Base-by-base conservation (phyloP, 2,329 filamentous ascomycete species). In the Eutypa lata region DNA sequence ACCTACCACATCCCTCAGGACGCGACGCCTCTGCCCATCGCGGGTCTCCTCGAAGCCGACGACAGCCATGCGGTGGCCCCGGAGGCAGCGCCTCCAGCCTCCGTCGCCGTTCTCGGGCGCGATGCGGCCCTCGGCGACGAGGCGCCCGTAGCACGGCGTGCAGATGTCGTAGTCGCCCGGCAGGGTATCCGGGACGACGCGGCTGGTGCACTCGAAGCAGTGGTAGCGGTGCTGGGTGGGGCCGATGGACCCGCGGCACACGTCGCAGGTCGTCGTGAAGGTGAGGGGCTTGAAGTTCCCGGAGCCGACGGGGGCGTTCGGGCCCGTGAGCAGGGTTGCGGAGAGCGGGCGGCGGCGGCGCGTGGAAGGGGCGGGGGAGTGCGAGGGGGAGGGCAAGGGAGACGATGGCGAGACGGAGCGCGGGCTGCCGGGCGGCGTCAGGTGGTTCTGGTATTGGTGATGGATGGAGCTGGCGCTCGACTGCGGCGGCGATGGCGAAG, bases 101-200 rank as follows among this genome's bases (percentile, higher is more conserved):
- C 78, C 79, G 4, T 84, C 78, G 0, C 92, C 91, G 59, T 96
- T 91, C 55, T 92, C 88, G 18, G 76, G 74, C 51, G 83, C 85
- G 56, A 97, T 86, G 45, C 83, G 83, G 8, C 82, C 80, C 0
- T 79, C 79, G 2, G 76, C 71, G 2, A 89, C 80, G 7, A 92
- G 77, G 46, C 80, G 81, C 48, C 80, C 73, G 69, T 97, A 97
- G 75, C 92, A 97, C 3, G 79, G 75, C 18, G 78, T 78, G 72
- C 92, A 97, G 47, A 96, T 82, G 61, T 97, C 90, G 68, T 94
- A 96, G 68, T 95, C 89, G n/a, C 91, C 91, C 0, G 73, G 71
- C 22, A 73, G 64, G 4, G 76, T 73, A 28, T 81, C 76, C 0
- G 74, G 62, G 21, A 64, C 56, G 3, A 78, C 68, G 3, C 76